Evolutionary conservation across 257 asterid genomes (phyloP).

Genomic region (Solanum virginianum): DNA sequence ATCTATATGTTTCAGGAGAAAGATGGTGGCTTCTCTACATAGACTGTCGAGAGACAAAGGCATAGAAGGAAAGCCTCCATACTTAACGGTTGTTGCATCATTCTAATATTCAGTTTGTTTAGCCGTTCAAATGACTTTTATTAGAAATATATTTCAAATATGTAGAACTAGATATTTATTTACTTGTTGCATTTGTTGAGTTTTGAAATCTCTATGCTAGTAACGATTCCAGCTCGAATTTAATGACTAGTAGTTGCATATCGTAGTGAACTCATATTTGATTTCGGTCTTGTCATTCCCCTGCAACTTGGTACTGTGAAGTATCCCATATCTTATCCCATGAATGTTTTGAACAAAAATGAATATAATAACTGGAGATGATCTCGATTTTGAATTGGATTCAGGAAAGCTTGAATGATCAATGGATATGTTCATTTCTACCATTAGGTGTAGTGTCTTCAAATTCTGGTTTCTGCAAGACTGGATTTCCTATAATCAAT

Average conservation of each 20-base stretch:
- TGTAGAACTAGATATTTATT: neutral
- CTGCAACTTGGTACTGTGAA: neutral
- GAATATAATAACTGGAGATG: neutral
- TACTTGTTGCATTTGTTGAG: neutral
- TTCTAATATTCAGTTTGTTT: neutral
- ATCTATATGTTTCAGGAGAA: constrained; percentile 40
- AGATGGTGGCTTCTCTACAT: constrained; percentile 64
- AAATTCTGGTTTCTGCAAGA: neutral
- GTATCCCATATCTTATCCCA: neutral
- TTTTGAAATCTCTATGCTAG: neutral
- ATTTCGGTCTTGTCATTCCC: neutral
- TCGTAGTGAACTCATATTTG: neutral
- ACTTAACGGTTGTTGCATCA: constrained; percentile 29
- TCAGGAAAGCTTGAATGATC: neutral
- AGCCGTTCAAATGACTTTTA: neutral
- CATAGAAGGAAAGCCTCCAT: constrained; percentile 63
- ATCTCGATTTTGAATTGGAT: neutral
- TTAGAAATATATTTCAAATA: neutral
- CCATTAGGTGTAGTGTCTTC: neutral
- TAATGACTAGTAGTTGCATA: neutral
- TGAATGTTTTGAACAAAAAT: neutral
- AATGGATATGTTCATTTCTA: neutral
- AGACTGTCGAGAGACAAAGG: constrained; percentile 31
- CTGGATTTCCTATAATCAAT: neutral
- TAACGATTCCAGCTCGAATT: neutral